Conservation (phyloP, 306 rosid species). For the Dryas octopetala region DNA sequence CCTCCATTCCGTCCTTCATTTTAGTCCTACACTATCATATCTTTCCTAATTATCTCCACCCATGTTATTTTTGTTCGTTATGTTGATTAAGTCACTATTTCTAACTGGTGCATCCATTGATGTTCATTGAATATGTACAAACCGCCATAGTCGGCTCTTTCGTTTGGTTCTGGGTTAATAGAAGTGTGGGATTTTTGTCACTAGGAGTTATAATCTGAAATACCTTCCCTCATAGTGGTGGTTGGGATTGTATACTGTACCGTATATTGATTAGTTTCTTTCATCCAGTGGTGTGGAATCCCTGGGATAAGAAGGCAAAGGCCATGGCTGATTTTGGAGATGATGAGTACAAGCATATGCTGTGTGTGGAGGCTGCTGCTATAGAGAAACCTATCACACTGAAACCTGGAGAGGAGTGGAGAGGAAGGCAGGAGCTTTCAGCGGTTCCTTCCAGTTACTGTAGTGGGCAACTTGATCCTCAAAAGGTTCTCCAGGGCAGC, state of each 20-base stretch:
- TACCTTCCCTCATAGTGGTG: neutral
- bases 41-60: neutral
- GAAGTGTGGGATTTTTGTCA: neutral
- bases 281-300: conserved; percentile 93
- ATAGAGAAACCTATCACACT: conserved; percentile 75
- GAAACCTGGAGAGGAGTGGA: conserved; percentile 99
- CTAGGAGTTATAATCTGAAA: conserved; percentile 9
- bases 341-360: conserved; percentile 92
- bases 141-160: neutral
- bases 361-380: conserved; percentile 91
- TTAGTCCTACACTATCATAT: neutral
- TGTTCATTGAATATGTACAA: neutral
- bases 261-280: conserved; percentile 4
- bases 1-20: neutral
- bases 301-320: conserved; percentile 99
- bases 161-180: neutral
- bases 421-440: conserved; percentile 86
- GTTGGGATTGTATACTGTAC: neutral
- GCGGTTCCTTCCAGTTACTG: conserved; percentile 98
- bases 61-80: neutral
- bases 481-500: conserved; percentile 67
- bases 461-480: conserved; percentile 97
- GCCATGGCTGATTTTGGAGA: conserved; percentile 94
- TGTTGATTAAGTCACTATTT: neutral
- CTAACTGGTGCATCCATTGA: neutral